Percentiles rank a stretch among this genome's conserved stretches.
Conservation (phyloP, 1,284 basidiomycete species). For the Exobasidium rhododendri region DNA sequence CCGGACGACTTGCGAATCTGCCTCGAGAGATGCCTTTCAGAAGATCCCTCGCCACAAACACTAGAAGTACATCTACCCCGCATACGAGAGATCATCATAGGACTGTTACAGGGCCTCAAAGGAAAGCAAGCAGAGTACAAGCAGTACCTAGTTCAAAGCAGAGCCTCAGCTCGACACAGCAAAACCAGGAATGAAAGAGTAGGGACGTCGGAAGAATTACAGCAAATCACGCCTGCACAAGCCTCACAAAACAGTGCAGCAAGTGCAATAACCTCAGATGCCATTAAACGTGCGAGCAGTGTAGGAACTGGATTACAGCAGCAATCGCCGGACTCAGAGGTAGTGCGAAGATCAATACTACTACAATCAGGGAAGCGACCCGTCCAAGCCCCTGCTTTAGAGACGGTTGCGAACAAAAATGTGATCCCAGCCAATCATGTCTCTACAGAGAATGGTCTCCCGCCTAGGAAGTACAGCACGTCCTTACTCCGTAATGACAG, state of each 20-base stretch:
- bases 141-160: slow-evolving; percentile 34
- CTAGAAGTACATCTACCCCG: slow-evolving; percentile 85
- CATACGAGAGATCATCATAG: slow-evolving; percentile 89
- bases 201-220: not conserved
- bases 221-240: not conserved
- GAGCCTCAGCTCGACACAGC: slow-evolving; percentile 20
- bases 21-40: slow-evolving; percentile 83
- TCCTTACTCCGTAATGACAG: not conserved
- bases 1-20: slow-evolving; percentile 84
- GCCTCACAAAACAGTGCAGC: not conserved
- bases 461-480: too few species aligned
- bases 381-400: not conserved
- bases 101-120: slow-evolving; percentile 83
- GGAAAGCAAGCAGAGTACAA: slow-evolving; percentile 78
- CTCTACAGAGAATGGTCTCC: too few species aligned
- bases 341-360: not conserved
- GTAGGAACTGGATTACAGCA: not conserved
- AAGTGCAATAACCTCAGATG: not conserved
- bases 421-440: not conserved
- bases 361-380: not conserved
- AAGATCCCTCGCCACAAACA: slow-evolving; percentile 79
- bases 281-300: not conserved
- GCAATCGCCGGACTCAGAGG: not conserved
- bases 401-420: not conserved
- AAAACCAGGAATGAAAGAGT: slow-evolving; percentile 19